A percentile compares a stretch with the other conserved stretches of the same genome.
Conservation (phyloP, 495 filamentous ascomycete species). For the Collariella sp. region DNA sequence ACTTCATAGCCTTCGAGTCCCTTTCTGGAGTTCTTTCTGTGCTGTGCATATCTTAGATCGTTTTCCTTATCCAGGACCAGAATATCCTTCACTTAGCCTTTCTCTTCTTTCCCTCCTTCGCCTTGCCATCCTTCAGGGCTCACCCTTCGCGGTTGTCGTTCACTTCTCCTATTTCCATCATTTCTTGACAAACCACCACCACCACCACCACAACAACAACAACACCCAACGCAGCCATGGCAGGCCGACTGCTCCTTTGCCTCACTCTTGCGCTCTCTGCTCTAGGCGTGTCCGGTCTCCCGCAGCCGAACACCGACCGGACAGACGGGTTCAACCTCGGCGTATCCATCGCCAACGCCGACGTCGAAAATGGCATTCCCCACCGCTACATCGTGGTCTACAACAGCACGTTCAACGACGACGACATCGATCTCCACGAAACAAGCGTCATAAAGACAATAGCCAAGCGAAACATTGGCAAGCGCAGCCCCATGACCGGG, state of each 20-base stretch:
- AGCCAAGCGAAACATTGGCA: conserved; percentile 40
- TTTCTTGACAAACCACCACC: background rate
- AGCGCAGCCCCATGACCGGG: conserved; percentile 32
- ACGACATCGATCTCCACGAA: conserved; percentile 34
- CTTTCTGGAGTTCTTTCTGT: conserved; percentile 11
- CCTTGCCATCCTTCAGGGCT: background rate
- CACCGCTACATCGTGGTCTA: conserved; percentile 46
- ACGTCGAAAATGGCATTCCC: conserved; percentile 32
- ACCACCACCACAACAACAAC: background rate
- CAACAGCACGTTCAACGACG: conserved; percentile 36
- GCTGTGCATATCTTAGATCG: background rate
- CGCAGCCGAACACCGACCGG: conserved; percentile 19
- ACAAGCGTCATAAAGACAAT: conserved; percentile 34
- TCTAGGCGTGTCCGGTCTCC: conserved; percentile 25
- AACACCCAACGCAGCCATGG: conserved; percentile 17
- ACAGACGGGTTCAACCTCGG: conserved; percentile 26
- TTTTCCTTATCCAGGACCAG: background rate
- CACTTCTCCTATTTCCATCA: background rate
- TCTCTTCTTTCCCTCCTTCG: background rate
- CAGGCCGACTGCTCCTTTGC: conserved; percentile 21
- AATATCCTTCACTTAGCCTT: background rate
- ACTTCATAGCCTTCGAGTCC: conserved; percentile 6
- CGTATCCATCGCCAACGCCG: conserved; percentile 38
- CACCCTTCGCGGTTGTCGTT: background rate
- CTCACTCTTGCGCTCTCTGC: conserved; percentile 27